These are phyloP conservation scores for Phytophthora tentaculata DNA, from an alignment of 352 stramenopile genomes.

Conservation along the genomic window DNA sequence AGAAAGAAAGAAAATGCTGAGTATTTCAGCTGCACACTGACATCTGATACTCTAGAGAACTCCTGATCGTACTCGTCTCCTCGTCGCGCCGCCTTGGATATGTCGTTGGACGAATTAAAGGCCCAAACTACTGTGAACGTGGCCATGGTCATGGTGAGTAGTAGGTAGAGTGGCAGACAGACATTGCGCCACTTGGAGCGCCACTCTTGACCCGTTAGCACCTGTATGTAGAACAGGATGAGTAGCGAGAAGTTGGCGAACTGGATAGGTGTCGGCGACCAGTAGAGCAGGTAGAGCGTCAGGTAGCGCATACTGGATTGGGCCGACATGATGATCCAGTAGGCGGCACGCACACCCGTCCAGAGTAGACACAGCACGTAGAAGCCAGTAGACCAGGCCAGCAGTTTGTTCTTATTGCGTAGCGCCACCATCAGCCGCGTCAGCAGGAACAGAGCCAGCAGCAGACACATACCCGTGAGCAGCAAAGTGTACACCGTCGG, in stretches of 20 bases:
- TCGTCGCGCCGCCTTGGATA: slow-evolving; percentile 64
- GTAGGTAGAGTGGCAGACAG: slow-evolving; percentile 84
- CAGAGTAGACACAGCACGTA: slow-evolving; percentile 82
- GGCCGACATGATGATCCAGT: slow-evolving; percentile 86
- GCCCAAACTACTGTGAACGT: slow-evolving; percentile 89
- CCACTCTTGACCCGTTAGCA: slow-evolving; percentile 82
- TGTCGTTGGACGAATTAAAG: slow-evolving; percentile 86
- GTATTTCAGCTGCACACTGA: slow-evolving; percentile 85
- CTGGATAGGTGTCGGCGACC: slow-evolving; percentile 86
- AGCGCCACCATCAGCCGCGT: slow-evolving; percentile 67
- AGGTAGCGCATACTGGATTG: slow-evolving; percentile 79
- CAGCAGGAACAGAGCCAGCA: slow-evolving; percentile 77
- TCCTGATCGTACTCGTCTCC: slow-evolving; percentile 87
- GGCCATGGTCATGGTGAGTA: slow-evolving; percentile 83
- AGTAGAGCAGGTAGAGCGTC: slow-evolving; percentile 88
- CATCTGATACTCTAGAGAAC: slow-evolving; percentile 79
- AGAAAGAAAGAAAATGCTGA: slow-evolving; percentile 84
- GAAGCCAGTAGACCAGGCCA: slow-evolving; percentile 87
- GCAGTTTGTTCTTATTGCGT: slow-evolving; percentile 84
- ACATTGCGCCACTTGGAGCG: slow-evolving; percentile 74
- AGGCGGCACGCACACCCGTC: slow-evolving; percentile 80
- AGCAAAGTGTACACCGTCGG: slow-evolving; percentile 80
- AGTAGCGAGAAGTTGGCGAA: slow-evolving; percentile 91
- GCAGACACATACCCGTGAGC: slow-evolving; percentile 78
- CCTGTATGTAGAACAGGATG: slow-evolving; percentile 90